phyloP scores from a whole-genome alignment of 176 grass and related monocot species.

The Coix lacrymajobi region DNA sequence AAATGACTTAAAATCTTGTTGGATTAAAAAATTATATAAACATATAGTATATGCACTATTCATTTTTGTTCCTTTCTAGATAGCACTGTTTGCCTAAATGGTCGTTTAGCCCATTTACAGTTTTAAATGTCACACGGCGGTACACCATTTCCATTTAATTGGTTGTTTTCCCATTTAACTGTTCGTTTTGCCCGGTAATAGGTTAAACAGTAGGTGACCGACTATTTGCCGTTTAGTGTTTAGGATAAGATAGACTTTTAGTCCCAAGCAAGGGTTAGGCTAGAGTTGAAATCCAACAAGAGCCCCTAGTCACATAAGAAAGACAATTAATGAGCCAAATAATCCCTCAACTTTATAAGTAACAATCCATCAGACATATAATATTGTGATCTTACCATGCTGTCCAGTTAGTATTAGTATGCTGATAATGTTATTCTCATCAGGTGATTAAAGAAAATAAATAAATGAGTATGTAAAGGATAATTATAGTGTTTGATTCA shows the following conservation, averaged over 20 bases:
- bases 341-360: neutral
- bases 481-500: neutral
- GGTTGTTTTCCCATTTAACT: too few species aligned
- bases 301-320: too few species aligned
- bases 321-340: neutral
- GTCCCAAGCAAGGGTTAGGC: too few species aligned
- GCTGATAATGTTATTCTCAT: neutral
- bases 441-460: neutral
- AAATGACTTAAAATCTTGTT: neutral
- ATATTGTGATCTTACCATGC: neutral
- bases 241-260: too few species aligned
- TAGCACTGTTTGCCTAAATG: too few species aligned
- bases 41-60: neutral
- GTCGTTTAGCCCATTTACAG: too few species aligned
- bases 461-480: neutral
- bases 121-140: too few species aligned
- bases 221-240: too few species aligned
- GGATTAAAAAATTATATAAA: neutral
- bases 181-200: too few species aligned
- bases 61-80: neutral
- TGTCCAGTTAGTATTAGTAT: neutral
- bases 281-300: too few species aligned
- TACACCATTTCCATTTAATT: too few species aligned
- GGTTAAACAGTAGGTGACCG: too few species aligned
- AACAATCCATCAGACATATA: neutral